Base-by-base conservation (phyloP, 1,284 basidiomycete genomes). In the Cryptococcus amylolentus region DNA sequence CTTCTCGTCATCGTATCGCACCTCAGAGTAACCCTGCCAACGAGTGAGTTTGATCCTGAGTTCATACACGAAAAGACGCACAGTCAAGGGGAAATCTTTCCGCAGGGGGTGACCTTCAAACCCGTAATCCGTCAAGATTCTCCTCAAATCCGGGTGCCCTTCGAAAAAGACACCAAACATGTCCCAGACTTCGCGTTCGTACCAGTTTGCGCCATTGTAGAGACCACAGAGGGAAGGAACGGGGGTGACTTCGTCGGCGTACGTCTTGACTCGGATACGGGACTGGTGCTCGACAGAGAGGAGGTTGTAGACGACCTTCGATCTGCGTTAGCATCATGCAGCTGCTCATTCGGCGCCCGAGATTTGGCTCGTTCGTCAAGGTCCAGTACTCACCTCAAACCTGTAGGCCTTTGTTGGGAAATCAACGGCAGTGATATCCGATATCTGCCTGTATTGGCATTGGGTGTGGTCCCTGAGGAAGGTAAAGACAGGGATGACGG, bases 81-180 rank as follows among this genome's bases (percentile, higher is more conserved):
- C 91, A 4, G 92, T 96, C 64, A 98, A 79, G 18, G 94, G 95
- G 84, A 98, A 98, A 77, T 98, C 95, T 77, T 99, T 99, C 65
- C 96, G 85, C 58, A 99, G 79, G 13, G 95, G 95, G 76, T 99
- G 93, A 27, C 96, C 96, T 79, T 98, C 96, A 98, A 98, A 53
- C 92, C 89, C 90, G 64, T 99, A 99, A 78, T 99, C 96, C 50
- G 96, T 99, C 69, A 99, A 81, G 77, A 99, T 95, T 58, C 96
- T 88, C 63, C 95, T 89, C 87, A 99, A 82, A 77, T 99, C 96
- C 14, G 95, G 96, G 79, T 99, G 96, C 50, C 87, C 88, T 58
- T 86, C 84, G 81, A 98, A 99, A 82, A 95, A 97, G 56, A 99
- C 90, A 55, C 96, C 96, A 75, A 83, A 99, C 80, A 99, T 84